These are phyloP conservation scores for Onygenales sp. DNA, from an alignment of 2,329 filamentous ascomycete species.

Conservation along the genomic window DNA sequence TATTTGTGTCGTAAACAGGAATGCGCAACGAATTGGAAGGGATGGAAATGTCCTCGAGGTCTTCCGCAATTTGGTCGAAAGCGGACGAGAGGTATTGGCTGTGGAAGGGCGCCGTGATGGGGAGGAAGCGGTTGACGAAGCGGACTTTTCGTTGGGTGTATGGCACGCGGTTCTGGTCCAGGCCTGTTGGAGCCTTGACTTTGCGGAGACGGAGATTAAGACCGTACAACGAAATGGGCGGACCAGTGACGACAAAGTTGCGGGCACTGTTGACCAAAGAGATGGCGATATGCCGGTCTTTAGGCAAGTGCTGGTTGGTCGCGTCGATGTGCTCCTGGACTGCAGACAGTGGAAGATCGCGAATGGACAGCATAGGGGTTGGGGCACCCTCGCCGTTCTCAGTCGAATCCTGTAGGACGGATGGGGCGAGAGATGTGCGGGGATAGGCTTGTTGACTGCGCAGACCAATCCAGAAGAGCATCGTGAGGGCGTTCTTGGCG, in stretches of 20 bases:
- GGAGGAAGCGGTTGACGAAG: constrained; percentile 93
- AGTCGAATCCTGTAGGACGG: constrained; percentile 81
- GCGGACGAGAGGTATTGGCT: constrained; percentile 85
- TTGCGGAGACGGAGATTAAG: constrained; percentile 91
- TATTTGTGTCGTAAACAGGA: constrained; percentile 82
- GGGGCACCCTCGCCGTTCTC: constrained; percentile 92
- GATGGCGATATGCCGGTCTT: constrained; percentile 87
- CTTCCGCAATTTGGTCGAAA: constrained; percentile 71
- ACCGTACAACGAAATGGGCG: constrained; percentile 91
- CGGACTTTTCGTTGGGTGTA: constrained; percentile 93
- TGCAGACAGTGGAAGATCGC: constrained; percentile 76
- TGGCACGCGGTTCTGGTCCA: constrained; percentile 90
- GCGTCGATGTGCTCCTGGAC: constrained; percentile 95
- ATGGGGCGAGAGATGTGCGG: constrained; percentile 83
- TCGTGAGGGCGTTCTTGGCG: constrained; percentile 70
- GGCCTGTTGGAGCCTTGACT: constrained; percentile 92
- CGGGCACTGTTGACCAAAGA: constrained; percentile 94
- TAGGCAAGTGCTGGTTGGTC: constrained; percentile 90
- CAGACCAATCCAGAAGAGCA: constrained; percentile 97
- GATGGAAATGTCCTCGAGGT: constrained; percentile 74
- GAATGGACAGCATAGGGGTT: constrained; percentile 96
- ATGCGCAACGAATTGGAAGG: constrained; percentile 65
- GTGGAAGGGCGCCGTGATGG: constrained; percentile 97
- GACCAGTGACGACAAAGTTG: constrained; percentile 93
- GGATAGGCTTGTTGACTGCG: constrained; percentile 97